Evolutionary conservation across 192 early-diverging fungal species (phyloP).

Genomic region (Chytriomyces sp.): DNA sequence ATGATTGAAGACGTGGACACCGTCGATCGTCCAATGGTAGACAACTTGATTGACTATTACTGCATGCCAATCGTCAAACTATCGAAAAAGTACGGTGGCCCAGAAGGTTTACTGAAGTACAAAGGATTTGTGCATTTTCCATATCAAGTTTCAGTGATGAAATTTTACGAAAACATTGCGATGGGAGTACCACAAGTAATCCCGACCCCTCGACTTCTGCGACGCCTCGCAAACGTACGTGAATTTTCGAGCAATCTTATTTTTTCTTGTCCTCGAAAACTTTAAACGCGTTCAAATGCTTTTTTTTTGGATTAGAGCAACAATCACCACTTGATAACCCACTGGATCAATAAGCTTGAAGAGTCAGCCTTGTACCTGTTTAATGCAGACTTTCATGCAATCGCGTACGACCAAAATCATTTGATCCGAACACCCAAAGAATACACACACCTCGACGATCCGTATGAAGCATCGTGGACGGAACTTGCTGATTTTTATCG

Average conservation of each 20-base stretch:
- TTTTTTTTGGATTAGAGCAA: constrained; percentile 1
- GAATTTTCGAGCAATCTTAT: not conserved
- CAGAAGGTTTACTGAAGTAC: constrained; percentile 20
- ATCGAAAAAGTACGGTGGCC: constrained; percentile 32
- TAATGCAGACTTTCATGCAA: constrained; percentile 6
- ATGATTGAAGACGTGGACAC: not conserved
- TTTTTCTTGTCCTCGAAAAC: not conserved
- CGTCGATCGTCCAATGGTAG: constrained; percentile 7
- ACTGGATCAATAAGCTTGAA: constrained; percentile 30
- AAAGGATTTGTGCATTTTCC: constrained; percentile 31
- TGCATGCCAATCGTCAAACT: constrained; percentile 14
- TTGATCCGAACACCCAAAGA: not conserved
- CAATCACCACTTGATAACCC: constrained; percentile 26
- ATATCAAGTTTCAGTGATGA: constrained; percentile 35
- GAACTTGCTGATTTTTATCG: constrained; percentile 24
- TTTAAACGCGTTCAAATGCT: not conserved
- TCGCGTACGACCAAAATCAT: not conserved
- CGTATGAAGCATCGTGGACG: constrained; percentile 21
- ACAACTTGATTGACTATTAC: constrained; percentile 11
- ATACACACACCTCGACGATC: not conserved
- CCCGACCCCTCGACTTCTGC: constrained; percentile 27
- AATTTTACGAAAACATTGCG: constrained; percentile 39
- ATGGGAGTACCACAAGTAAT: constrained; percentile 33
- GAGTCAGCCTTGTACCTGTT: not conserved
- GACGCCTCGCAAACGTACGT: not conserved